Evolutionary conservation across 78 protist genomes (phyloP).

Genomic region (Pelomyxa schiedti): DNA sequence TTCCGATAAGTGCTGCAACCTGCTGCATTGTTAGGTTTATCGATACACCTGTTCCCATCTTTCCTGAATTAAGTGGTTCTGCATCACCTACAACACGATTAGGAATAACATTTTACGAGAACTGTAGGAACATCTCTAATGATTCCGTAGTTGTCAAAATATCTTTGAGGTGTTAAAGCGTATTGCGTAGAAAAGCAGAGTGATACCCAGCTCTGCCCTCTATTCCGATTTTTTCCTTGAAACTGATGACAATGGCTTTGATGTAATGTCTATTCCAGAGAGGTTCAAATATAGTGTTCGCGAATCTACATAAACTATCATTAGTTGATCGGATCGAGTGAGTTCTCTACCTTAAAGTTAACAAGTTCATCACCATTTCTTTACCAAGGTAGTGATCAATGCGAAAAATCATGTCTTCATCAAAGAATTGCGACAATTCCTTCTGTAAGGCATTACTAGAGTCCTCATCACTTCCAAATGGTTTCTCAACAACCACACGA

Average conservation of each 20-base stretch:
- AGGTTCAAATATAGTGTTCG: slow-evolving; percentile 73
- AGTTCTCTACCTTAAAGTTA: too few species aligned
- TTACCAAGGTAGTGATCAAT: slow-evolving; percentile 86
- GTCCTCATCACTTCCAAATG: slow-evolving; percentile 84
- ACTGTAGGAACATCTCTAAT: slow-evolving; percentile 92
- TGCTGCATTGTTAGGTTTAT: too few species aligned
- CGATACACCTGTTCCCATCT: too few species aligned
- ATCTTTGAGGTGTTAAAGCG: too few species aligned
- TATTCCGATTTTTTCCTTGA: slow-evolving; percentile 82
- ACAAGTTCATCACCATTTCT: slow-evolving; percentile 89
- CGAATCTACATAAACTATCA: slow-evolving; percentile 64
- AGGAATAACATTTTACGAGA: too few species aligned
- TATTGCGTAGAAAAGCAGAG: too few species aligned
- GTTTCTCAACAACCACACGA: slow-evolving; percentile 89
- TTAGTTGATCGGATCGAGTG: too few species aligned
- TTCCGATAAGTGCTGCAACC: slow-evolving; percentile 80
- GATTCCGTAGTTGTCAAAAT: slow-evolving; percentile 89
- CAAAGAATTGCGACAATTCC: slow-evolving; percentile 30
- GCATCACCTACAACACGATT: too few species aligned
- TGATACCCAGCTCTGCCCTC: slow-evolving; percentile 93
- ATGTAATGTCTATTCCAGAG: slow-evolving; percentile 76
- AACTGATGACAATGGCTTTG: slow-evolving; percentile 63
- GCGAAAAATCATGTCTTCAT: slow-evolving; percentile 28
- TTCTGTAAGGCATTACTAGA: slow-evolving; percentile 32
- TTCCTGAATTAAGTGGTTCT: slow-evolving; percentile 88